These are phyloP conservation scores for Aethionema arabicum DNA, from an alignment of 345 rosid genomes.

Conservation along the genomic window DNA sequence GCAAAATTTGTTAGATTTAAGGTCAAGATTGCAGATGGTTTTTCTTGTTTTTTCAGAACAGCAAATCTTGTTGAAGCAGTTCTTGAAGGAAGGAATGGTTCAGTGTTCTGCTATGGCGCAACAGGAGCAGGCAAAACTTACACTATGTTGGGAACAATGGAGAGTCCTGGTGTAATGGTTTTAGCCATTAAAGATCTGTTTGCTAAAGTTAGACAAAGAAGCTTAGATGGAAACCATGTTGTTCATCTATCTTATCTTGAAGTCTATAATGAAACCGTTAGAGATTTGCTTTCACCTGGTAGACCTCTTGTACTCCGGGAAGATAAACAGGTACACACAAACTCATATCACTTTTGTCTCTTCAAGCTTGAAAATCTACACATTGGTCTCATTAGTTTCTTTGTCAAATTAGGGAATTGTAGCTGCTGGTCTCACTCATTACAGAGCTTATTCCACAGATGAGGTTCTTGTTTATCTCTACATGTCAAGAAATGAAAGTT, in stretches of 20 bases:
- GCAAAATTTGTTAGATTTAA: not conserved
- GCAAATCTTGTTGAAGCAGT: constrained; percentile 90
- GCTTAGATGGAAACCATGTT: constrained; percentile 80
- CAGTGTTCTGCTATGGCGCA: constrained; percentile 98
- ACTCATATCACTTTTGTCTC: constrained; percentile 2
- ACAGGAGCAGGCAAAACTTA: constrained; percentile 97
- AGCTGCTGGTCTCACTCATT: constrained; percentile 94
- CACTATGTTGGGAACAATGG: constrained; percentile 88
- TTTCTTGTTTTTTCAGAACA: constrained; percentile 53
- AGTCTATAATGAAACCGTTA: constrained; percentile 86
- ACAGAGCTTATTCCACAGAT: constrained; percentile 92
- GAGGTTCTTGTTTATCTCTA: constrained; percentile 43
- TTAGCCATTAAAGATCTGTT: constrained; percentile 92
- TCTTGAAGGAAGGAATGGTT: constrained; percentile 87
- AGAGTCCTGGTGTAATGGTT: constrained; percentile 97
- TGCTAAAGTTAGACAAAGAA: constrained; percentile 77
- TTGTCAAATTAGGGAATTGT: constrained; percentile 63
- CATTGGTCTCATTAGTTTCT: constrained; percentile 20
- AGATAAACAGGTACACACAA: constrained; percentile 70
- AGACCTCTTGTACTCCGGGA: constrained; percentile 92
- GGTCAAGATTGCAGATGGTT: constrained; percentile 4
- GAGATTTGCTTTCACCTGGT: constrained; percentile 96
- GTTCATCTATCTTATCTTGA: constrained; percentile 96
- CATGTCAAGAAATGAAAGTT: not conserved
- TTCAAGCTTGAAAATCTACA: constrained; percentile 6